phyloP scores from a whole-genome alignment of 495 filamentous ascomycete species.

The Apiosordaria backusii region DNA sequence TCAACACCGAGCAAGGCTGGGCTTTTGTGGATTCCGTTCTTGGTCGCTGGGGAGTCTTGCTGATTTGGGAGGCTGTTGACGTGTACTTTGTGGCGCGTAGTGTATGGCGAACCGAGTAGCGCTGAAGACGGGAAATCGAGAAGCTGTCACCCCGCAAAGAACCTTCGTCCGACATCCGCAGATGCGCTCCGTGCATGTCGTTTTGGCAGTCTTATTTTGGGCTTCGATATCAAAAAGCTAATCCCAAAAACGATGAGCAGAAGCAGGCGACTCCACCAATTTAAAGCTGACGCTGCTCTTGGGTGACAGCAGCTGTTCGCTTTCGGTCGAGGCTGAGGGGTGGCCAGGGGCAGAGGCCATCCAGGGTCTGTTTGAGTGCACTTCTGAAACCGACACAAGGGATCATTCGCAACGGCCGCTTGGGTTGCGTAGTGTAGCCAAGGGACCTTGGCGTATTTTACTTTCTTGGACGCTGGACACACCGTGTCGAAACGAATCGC shows the following conservation, averaged over 20 bases:
- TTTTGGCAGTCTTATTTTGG: too few species aligned
- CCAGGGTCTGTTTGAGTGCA: conserved; percentile 5
- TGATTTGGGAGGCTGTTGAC: too few species aligned
- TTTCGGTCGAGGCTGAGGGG: neutral
- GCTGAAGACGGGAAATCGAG: neutral
- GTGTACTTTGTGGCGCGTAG: too few species aligned
- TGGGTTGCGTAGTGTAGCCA: neutral
- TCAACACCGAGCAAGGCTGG: neutral
- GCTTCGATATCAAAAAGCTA: neutral
- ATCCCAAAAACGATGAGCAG: neutral
- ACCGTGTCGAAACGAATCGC: neutral
- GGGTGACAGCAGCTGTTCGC: neutral
- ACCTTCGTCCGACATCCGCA: neutral
- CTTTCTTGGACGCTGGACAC: neutral
- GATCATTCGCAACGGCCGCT: neutral
- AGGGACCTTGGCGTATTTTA: neutral
- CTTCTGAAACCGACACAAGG: conserved; percentile 5
- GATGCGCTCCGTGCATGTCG: neutral
- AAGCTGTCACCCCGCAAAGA: neutral
- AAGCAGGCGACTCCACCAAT: neutral
- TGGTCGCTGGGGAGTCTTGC: neutral
- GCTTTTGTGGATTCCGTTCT: too few species aligned
- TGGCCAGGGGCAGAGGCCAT: conserved; percentile 2
- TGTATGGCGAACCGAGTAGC: too few species aligned
- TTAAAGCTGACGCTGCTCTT: neutral